Percentiles rank a stretch among this genome's conserved stretches.
Conservation (phyloP, 2,329 filamentous ascomycete species). For the Aspergillus fijiensis region DNA sequence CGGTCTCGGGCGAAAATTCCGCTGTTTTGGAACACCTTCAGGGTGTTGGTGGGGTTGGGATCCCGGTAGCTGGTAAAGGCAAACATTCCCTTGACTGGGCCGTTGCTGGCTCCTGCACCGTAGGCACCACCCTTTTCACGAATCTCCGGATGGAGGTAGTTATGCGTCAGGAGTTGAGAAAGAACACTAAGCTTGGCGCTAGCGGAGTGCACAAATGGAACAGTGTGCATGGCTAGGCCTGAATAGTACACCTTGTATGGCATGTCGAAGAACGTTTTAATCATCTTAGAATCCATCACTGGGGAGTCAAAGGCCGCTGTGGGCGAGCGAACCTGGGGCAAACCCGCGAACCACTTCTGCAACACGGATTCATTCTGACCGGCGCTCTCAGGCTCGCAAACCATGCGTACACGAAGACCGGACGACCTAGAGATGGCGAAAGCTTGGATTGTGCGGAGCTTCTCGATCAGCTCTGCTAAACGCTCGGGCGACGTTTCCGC, state of each 20-base stretch:
- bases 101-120: slow-evolving; percentile 83
- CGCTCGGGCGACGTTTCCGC: slow-evolving; percentile 68
- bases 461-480: slow-evolving; percentile 72
- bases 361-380: slow-evolving; percentile 69
- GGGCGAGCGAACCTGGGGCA: slow-evolving; percentile 50
- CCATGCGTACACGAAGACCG: slow-evolving; percentile 75
- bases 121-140: slow-evolving; percentile 97
- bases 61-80: slow-evolving; percentile 97
- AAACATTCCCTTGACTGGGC: slow-evolving; percentile 78
- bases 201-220: slow-evolving; percentile 73
- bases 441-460: slow-evolving; percentile 81
- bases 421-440: slow-evolving; percentile 69
- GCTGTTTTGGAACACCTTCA: slow-evolving; percentile 79
- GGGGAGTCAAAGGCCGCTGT: slow-evolving; percentile 32
- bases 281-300: slow-evolving; percentile 40
- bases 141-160: slow-evolving; percentile 94
- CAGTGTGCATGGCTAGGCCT: slow-evolving; percentile 75
- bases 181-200: slow-evolving; percentile 84
- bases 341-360: slow-evolving; percentile 64
- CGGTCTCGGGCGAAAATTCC: slow-evolving; percentile 81
- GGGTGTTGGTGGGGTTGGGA: slow-evolving; percentile 85
- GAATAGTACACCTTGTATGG: slow-evolving; percentile 98
- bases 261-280: slow-evolving; percentile 84
- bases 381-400: slow-evolving; percentile 75
- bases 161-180: slow-evolving; percentile 89